Base-by-base conservation (phyloP, 495 filamentous ascomycete genomes). In the Hypoxylon fuscum region DNA sequence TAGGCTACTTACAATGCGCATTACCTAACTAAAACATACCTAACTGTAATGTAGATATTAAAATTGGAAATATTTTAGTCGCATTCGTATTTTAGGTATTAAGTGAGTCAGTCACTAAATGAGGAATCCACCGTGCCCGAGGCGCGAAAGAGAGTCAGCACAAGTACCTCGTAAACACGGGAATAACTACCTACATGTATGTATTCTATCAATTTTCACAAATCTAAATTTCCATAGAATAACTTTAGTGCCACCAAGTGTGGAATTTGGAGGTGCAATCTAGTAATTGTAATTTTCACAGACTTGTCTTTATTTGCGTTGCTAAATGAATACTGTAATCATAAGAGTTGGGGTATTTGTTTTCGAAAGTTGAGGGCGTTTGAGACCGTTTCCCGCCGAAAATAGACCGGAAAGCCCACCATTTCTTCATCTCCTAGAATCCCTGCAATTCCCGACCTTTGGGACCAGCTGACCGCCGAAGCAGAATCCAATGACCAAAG, bases 381-480 rank as follows among this genome's bases (percentile, higher is more conserved):
- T 41, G 49, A 54, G 50, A 27, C 49, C 31, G 42, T 51, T 45
- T 65, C 17, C 43, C 29, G 32, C 42, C 69, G 66, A 72, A 69
- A 69, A 72, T 62, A 25, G 38, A 34, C 50, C 69, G 66, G 69
- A 66, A 48, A 12, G 51, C 34, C 63, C 17, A 12, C 63, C 46
- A 53, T 56, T 47, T 52, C 43, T n/a, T 56, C 55, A 52, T 59
- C 42, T 43, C 54, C 23, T 20, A 47, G 17, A 45, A 15, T 47
- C 51, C 69, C 69, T 72, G 31, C 37, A 67, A 64, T 67, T 69
- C 63, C 69, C 66, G 69, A 66, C 35, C 50, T 62, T 59, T 37
- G 44, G 31, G 45, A 9, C 25, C 69, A 72, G 46, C 55, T 72
- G 66, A 68, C 66, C 25, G 40, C 14, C 53, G 25, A 49, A 47